Percentiles rank a stretch among this genome's conserved stretches.
phyloP scores from a whole-genome alignment of 345 rosid genomes.

The Eucalyptus fibrosa region DNA sequence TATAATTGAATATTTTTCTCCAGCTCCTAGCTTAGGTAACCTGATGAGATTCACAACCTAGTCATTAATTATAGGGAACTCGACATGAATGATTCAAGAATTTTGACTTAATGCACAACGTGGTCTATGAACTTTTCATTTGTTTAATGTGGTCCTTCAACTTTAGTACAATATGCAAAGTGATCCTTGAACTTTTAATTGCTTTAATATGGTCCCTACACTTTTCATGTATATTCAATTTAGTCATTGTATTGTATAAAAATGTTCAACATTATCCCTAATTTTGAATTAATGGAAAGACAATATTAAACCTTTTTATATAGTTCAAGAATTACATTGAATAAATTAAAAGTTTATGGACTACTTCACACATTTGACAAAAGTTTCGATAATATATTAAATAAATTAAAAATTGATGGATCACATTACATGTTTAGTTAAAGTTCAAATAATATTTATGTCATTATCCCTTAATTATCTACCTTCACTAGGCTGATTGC shows the following conservation, averaged over 20 bases:
- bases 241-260: too few species aligned
- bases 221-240: rapidly evolving
- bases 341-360: neutral
- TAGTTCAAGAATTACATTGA: neutral
- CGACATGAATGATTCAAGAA: neutral
- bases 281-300: too few species aligned
- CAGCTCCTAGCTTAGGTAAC: neutral
- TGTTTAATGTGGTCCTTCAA: too few species aligned
- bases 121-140: too few species aligned
- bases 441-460: rapidly evolving
- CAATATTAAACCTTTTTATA: too few species aligned
- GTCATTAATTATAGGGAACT: rapidly evolving
- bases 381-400: rapidly evolving
- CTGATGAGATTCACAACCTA: neutral
- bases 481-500: neutral
- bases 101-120: rapidly evolving
- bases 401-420: too few species aligned
- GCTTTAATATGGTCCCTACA: rapidly evolving
- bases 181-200: too few species aligned
- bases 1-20: neutral
- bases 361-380: rapidly evolving
- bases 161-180: too few species aligned
- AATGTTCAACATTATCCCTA: too few species aligned
- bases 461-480: too few species aligned
- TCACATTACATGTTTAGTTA: neutral